These are phyloP conservation scores for Pachyrhizus erosus DNA, from an alignment of 306 rosid genomes.

Conservation along the genomic window DNA sequence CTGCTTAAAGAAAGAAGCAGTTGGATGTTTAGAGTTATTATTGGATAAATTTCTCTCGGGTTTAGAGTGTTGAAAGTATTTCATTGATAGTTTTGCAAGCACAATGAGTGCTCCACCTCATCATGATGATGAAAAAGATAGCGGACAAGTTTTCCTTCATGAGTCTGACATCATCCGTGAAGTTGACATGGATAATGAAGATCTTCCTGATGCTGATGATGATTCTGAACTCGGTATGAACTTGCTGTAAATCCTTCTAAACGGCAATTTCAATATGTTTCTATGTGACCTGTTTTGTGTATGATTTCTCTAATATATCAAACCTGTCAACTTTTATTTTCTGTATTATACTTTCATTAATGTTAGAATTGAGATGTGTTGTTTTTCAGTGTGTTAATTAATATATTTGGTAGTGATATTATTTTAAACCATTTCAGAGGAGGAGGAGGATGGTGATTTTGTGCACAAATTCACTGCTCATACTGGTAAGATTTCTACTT, in stretches of 20 bases:
- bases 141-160: conserved; percentile 29
- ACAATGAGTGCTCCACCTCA: conserved; percentile 8
- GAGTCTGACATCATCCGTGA: conserved; percentile 47
- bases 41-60: neutral
- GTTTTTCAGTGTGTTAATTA: neutral
- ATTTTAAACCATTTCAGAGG: conserved; percentile 60
- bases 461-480: conserved; percentile 83
- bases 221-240: conserved; percentile 39
- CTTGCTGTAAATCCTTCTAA: conserved; percentile 1
- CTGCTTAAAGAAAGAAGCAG: neutral
- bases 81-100: neutral
- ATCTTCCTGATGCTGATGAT: conserved; percentile 52
- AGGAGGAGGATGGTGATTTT: conserved; percentile 65
- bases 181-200: conserved; percentile 45
- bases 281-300: neutral
- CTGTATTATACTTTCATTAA: neutral
- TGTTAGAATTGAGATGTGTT: neutral
- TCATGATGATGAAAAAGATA: conserved; percentile 8
- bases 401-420: conserved; percentile 24
- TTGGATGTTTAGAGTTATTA: neutral
- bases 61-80: neutral
- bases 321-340: neutral
- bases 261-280: neutral
- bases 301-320: neutral
- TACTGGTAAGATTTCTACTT: conserved; percentile 55